Evolutionary conservation across 352 stramenopile species (phyloP).

Genomic region (Blastocystis sp.): DNA sequence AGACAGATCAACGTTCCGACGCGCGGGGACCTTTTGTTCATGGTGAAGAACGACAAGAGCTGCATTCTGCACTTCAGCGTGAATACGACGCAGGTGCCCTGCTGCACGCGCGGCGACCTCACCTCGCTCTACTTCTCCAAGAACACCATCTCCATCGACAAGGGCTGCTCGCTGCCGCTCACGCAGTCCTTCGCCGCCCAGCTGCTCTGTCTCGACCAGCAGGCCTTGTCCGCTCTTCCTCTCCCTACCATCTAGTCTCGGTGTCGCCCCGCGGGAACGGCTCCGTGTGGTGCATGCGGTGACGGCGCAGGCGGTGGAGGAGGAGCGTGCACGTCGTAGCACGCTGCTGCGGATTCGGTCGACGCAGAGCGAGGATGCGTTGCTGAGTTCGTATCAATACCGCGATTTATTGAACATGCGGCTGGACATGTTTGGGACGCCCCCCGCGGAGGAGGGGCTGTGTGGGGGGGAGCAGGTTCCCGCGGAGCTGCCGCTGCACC

Average conservation of each 20-base stretch:
- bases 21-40: conserved; percentile 29
- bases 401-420: conserved; percentile 21
- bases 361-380: background rate
- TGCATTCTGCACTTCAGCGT: conserved; percentile 35
- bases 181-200: conserved; percentile 47
- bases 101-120: background rate
- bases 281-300: conserved; percentile 6
- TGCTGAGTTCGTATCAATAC: conserved; percentile 7
- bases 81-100: conserved; percentile 46
- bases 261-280: background rate
- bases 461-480: too few relatives aligned
- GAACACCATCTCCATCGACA: conserved; percentile 40
- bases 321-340: conserved; percentile 9
- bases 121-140: conserved; percentile 42
- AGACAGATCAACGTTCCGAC: conserved; percentile 32
- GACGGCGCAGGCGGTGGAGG: conserved; percentile 8
- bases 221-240: background rate
- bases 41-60: conserved; percentile 38
- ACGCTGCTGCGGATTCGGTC: background rate
- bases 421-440: conserved; percentile 1
- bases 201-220: conserved; percentile 17
- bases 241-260: background rate
- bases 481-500: too few relatives aligned
- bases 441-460: too few relatives aligned
- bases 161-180: background rate